These are phyloP conservation scores for Pezicula radicicola DNA, from an alignment of 2,329 filamentous ascomycete species.

Conservation along the genomic window DNA sequence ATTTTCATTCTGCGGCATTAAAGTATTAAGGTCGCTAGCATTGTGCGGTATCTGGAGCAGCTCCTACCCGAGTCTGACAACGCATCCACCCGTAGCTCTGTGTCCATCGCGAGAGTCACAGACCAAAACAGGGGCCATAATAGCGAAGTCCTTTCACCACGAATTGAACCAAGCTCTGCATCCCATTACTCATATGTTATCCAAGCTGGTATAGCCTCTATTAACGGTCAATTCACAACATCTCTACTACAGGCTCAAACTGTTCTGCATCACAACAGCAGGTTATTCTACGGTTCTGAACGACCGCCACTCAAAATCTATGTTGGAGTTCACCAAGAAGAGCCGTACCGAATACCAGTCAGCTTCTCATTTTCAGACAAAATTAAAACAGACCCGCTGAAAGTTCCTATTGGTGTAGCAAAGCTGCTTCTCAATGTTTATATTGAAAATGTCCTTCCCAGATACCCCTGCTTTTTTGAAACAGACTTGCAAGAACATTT, in stretches of 20 bases:
- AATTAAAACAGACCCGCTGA: slow-evolving; percentile 5
- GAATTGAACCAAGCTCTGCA: too few species aligned
- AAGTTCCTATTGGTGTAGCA: slow-evolving; percentile 15
- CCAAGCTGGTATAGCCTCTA: too few species aligned
- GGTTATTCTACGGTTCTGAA: slow-evolving; percentile 20
- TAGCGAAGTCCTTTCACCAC: too few species aligned
- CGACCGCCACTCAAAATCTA: slow-evolving; percentile 20
- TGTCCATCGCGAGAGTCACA: too few species aligned
- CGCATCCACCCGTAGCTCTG: too few species aligned
- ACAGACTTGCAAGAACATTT: slow-evolving; percentile 10
- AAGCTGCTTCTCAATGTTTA: slow-evolving; percentile 18
- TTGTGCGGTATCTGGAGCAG: slow-evolving; percentile 2
- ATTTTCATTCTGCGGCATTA: too few species aligned
- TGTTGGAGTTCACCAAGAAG: slow-evolving; percentile 15
- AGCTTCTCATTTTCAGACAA: slow-evolving; percentile 4
- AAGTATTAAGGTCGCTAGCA: not conserved
- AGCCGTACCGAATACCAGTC: slow-evolving; percentile 6
- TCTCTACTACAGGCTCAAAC: not conserved
- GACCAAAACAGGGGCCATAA: too few species aligned
- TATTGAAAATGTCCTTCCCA: slow-evolving; percentile 13
- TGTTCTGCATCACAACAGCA: slow-evolving; percentile 7
- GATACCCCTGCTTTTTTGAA: slow-evolving; percentile 16
- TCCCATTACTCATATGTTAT: too few species aligned
- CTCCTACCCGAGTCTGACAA: not conserved
- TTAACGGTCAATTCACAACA: not conserved